phyloP scores from a whole-genome alignment of 2,329 filamentous ascomycete genomes.

The Fusarium haematococcum region DNA sequence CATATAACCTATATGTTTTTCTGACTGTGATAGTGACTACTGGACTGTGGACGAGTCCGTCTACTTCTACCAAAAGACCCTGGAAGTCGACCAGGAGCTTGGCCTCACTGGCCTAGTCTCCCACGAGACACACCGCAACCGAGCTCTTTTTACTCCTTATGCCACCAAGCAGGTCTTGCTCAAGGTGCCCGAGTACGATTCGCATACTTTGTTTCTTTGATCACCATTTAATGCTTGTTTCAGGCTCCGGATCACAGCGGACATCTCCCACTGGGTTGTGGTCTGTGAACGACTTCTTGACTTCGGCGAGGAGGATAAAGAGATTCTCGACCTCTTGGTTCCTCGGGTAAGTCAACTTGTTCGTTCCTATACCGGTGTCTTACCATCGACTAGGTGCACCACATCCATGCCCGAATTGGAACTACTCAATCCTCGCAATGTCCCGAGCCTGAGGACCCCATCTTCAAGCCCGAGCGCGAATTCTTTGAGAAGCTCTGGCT shows the following conservation, averaged over 20 bases:
- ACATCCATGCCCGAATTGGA: not conserved
- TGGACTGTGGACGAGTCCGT: not conserved
- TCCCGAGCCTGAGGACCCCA: not conserved
- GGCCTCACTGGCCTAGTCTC: not conserved
- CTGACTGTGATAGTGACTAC: not conserved
- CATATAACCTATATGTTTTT: too few relatives aligned
- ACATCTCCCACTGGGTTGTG: not conserved
- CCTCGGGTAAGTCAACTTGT: not conserved
- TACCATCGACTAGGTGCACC: not conserved
- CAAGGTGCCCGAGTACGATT: not conserved
- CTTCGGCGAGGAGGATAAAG: not conserved
- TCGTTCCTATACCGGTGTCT: too few relatives aligned
- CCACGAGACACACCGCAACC: not conserved
- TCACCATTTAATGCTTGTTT: not conserved
- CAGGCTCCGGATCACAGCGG: not conserved
- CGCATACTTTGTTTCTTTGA: fast-evolving
- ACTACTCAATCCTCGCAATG: not conserved
- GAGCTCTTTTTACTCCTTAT: not conserved
- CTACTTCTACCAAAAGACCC: not conserved
- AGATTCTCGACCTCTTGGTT: not conserved
- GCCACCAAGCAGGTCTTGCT: not conserved
- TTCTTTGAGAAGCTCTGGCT: not conserved
- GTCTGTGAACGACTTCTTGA: not conserved
- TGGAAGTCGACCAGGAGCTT: not conserved
- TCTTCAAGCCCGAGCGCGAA: not conserved